phyloP scores from a whole-genome alignment of 352 stramenopile species.

The Peronospora belbahrii region DNA sequence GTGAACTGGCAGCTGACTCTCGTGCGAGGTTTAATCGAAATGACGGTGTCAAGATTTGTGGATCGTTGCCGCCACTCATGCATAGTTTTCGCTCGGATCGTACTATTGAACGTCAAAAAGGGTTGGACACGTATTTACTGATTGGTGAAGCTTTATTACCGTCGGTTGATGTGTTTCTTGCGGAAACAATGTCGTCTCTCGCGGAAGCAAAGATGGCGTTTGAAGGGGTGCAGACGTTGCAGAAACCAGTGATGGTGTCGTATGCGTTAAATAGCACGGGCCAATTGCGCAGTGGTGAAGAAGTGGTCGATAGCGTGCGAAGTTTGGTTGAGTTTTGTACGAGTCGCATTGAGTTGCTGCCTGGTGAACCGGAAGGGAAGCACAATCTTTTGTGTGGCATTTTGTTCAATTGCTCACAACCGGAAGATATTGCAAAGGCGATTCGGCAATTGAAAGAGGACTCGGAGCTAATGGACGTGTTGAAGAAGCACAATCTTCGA shows the following conservation, averaged over 20 bases:
- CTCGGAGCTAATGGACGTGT: conserved; percentile 15
- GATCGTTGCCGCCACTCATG: conserved; percentile 86
- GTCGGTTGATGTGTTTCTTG: conserved; percentile 78
- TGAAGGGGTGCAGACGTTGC: conserved; percentile 52
- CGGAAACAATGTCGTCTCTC: conserved; percentile 87
- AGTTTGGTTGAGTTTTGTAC: conserved; percentile 38
- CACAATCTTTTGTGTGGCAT: conserved; percentile 50
- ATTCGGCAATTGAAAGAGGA: conserved; percentile 43
- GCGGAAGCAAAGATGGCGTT: conserved; percentile 81
- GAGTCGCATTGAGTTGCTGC: conserved; percentile 6
- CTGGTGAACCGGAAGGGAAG: conserved; percentile 9
- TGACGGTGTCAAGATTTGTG: conserved; percentile 52
- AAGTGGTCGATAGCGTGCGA: conserved; percentile 41
- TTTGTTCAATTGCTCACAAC: conserved; percentile 90
- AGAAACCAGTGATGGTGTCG: conserved; percentile 75
- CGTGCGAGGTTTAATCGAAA: conserved; percentile 21
- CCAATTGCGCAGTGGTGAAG: conserved; percentile 75
- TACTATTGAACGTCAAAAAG: conserved; percentile 63
- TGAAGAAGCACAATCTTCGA: conserved; percentile 30
- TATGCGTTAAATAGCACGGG: conserved; percentile 76
- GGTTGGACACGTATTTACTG: conserved; percentile 62
- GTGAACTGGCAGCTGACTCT: conserved; percentile 54
- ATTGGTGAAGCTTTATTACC: conserved; percentile 69
- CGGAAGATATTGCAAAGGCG: conserved; percentile 85
- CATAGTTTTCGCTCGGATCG: conserved; percentile 85